phyloP scores from a whole-genome alignment of 2,329 filamentous ascomycete genomes.

The Aschersonia sp. region DNA sequence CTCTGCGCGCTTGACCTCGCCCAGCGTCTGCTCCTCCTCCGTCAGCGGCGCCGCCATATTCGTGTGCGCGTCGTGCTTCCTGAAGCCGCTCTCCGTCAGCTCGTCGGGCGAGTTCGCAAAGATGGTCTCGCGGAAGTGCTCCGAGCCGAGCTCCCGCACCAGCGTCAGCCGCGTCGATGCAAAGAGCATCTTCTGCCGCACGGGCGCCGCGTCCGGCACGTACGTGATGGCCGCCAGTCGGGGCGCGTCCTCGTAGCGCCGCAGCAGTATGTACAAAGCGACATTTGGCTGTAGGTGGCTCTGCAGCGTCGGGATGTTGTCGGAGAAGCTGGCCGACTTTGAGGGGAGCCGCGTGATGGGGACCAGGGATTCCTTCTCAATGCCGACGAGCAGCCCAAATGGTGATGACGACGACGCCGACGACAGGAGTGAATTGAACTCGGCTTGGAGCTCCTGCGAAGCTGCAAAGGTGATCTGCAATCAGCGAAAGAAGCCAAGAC shows the following conservation, averaged over 20 bases:
- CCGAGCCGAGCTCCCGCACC: constrained; percentile 60
- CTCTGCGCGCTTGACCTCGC: constrained; percentile 61
- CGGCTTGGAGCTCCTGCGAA: constrained; percentile 60
- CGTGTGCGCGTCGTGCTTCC: constrained; percentile 55
- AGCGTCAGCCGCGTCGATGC: constrained; percentile 64
- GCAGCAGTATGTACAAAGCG: constrained; percentile 62
- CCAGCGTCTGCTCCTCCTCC: constrained; percentile 59
- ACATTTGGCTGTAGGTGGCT: constrained; percentile 50
- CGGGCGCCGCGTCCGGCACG: constrained; percentile 63
- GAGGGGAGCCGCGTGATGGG: constrained; percentile 42
- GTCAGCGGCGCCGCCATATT: constrained; percentile 56
- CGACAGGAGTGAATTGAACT: constrained; percentile 57
- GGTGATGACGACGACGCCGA: constrained; percentile 39
- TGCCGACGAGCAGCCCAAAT: constrained; percentile 59
- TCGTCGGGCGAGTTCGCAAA: constrained; percentile 59
- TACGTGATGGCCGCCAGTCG: constrained; percentile 59
- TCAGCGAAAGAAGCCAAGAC: not conserved
- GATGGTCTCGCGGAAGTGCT: constrained; percentile 64
- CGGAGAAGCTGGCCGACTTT: constrained; percentile 40
- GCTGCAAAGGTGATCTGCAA: constrained; percentile 27
- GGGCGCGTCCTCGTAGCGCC: constrained; percentile 44
- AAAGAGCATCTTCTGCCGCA: constrained; percentile 79
- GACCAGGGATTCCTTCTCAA: constrained; percentile 52
- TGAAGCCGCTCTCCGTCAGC: constrained; percentile 54
- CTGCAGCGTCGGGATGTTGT: constrained; percentile 48